A percentile compares a stretch with the other conserved stretches of the same genome.
These are phyloP conservation scores for Candida sojae DNA, from an alignment of 1,139 yeast species.

Conservation along the genomic window DNA sequence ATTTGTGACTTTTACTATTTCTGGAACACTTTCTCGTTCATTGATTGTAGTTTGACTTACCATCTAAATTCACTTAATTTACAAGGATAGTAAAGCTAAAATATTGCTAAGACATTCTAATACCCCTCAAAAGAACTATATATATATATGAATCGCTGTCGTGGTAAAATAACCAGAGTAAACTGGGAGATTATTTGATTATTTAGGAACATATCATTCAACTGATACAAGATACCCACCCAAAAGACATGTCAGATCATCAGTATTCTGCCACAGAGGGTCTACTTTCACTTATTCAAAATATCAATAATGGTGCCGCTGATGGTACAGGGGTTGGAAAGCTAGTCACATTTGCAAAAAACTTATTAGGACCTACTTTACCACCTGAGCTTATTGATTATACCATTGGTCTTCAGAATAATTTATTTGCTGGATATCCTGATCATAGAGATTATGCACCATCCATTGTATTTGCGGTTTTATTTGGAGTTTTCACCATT, in stretches of 20 bases:
- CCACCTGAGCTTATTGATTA: conserved; percentile 24
- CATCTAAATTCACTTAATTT: no score
- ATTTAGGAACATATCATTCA: no score
- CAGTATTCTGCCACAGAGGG: conserved; percentile 23
- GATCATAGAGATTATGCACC: conserved; percentile 29
- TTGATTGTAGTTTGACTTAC: no score
- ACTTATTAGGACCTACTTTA: conserved; percentile 23
- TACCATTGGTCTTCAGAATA: conserved; percentile 21
- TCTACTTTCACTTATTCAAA: conserved; percentile 16
- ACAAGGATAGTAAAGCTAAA: no score
- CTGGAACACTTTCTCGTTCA: no score
- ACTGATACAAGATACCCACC: no score
- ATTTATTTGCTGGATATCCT: conserved; percentile 42
- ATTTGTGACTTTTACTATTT: no score
- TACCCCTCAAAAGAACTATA: no score
- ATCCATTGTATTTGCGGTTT: conserved; percentile 29
- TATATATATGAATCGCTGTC: no score
- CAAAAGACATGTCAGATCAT: conserved; percentile 5
- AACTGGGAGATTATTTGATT: no score
- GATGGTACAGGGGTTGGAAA: conserved; percentile 25
- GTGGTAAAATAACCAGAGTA: no score
- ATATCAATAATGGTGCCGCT: conserved; percentile 19
- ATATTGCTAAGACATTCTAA: no score
- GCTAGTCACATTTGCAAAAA: conserved; percentile 20
- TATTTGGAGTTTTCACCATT: conserved; percentile 27